Evolutionary conservation across 176 grass and related monocot species (phyloP).

Genomic region (Tillandsia leiboldiana): DNA sequence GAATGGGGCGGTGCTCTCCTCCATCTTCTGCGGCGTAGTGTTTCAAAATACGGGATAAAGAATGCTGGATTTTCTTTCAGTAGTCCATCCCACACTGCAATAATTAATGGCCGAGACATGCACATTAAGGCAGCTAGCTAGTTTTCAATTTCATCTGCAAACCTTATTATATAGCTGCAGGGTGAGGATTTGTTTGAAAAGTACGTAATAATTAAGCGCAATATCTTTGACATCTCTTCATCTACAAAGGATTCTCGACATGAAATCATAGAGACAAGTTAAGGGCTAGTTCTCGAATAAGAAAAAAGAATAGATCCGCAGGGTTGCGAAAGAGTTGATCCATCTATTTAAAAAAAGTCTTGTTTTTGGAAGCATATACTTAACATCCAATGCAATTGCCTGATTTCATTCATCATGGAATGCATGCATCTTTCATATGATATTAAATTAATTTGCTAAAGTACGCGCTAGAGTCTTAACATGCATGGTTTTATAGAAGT

Average conservation of each 20-base stretch:
- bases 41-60: conserved; percentile 7
- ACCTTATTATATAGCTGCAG: neutral
- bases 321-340: no score
- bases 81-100: conserved; percentile 19
- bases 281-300: no score
- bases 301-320: no score
- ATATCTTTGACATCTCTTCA: no score
- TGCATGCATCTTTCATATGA: neutral
- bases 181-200: neutral
- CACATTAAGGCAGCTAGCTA: neutral
- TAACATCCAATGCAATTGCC: no score
- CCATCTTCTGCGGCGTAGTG: neutral
- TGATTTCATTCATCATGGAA: no score
- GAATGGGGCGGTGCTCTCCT: neutral
- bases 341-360: no score
- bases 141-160: neutral
- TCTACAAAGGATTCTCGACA: no score
- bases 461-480: neutral
- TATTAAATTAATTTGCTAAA: neutral
- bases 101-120: no score
- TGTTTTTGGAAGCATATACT: no score
- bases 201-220: no score
- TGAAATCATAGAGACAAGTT: no score
- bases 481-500: neutral
- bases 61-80: conserved; percentile 17